Conservation (phyloP, 176 grass and related monocot genomes). For the Phyllostachys edulis region DNA sequence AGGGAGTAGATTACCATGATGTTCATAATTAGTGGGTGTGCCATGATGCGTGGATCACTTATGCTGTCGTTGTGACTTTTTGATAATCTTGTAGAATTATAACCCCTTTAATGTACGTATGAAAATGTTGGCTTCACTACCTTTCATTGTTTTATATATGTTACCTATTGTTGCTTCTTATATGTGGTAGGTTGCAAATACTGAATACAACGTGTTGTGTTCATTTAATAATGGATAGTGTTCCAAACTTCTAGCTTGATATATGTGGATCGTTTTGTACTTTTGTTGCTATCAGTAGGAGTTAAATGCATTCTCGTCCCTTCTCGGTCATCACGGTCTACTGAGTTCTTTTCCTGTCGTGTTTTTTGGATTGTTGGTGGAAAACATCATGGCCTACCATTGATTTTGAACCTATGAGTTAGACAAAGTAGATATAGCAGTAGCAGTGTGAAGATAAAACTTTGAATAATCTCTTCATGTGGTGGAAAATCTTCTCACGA, state of each 20-base stretch:
- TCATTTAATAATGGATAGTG: not conserved
- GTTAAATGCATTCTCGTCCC: not conserved
- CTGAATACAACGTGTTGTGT: not conserved
- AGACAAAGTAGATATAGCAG: not conserved
- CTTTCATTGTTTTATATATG: not conserved
- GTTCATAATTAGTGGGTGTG: not conserved
- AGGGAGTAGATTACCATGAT: not conserved
- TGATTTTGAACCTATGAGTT: not conserved
- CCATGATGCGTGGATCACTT: not conserved
- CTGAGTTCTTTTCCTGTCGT: too few relatives aligned
- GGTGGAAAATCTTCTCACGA: not conserved
- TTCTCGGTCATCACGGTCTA: too few relatives aligned
- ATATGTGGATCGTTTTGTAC: not conserved
- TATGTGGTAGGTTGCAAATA: not conserved
- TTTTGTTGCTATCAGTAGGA: not conserved
- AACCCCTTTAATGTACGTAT: not conserved
- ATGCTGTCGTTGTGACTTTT: not conserved
- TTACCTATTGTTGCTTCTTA: not conserved
- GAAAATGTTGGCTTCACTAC: not conserved
- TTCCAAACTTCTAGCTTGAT: constrained; percentile 3
- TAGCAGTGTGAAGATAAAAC: not conserved
- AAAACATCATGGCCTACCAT: not conserved
- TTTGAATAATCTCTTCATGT: not conserved
- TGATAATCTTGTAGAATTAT: not conserved
- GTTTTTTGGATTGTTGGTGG: not conserved